Conservation (phyloP, 345 rosid species). For the Clausena lansium region DNA sequence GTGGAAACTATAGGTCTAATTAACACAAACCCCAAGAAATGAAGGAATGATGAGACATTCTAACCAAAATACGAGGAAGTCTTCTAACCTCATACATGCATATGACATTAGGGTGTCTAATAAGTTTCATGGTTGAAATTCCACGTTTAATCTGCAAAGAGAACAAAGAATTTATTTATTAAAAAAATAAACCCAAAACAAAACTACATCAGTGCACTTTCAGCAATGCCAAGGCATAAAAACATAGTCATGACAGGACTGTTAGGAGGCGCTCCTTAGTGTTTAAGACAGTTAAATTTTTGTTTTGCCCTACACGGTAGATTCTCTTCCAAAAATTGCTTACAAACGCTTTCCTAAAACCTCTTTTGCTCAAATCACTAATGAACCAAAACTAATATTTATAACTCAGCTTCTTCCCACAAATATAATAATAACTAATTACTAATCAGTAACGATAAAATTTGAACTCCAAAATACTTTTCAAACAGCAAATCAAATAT, state of each 20-base stretch:
- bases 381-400: background rate
- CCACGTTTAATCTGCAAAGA: conserved; percentile 82
- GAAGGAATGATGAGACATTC: no score
- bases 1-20: no score
- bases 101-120: no score
- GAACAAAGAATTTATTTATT: conserved; percentile 3
- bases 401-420: background rate
- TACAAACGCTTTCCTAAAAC: background rate
- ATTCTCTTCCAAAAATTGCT: background rate
- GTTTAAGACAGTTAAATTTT: background rate
- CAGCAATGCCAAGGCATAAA: background rate
- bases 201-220: background rate
- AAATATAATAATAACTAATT: no score
- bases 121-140: conserved; percentile 92
- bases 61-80: no score
- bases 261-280: background rate
- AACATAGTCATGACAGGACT: background rate
- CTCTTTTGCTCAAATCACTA: background rate
- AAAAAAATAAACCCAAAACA: background rate
- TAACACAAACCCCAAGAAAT: no score
- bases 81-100: no score
- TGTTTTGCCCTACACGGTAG: no score
- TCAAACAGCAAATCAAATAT: background rate
- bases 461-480: background rate
- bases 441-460: background rate